Evolutionary conservation across 2,329 filamentous ascomycete genomes (phyloP).

Genomic region (Fusarium coicis): DNA sequence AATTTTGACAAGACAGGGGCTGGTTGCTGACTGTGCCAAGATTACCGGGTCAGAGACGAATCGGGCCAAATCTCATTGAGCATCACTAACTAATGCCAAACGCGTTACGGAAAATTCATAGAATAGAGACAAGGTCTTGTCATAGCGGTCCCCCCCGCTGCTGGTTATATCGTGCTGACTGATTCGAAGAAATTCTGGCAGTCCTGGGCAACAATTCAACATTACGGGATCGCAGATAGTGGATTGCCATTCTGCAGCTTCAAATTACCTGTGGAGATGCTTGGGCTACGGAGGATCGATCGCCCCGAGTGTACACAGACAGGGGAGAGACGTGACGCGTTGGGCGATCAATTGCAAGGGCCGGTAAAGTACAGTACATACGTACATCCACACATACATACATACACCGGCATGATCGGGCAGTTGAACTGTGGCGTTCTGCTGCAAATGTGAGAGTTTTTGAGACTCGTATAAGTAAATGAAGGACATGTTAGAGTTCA

Average conservation of each 20-base stretch:
- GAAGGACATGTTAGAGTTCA: neutral
- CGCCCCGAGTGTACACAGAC: constrained; percentile 15
- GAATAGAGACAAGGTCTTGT: constrained; percentile 10
- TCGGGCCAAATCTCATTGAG: neutral
- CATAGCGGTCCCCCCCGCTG: constrained; percentile 1
- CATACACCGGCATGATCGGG: neutral
- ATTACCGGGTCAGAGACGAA: constrained; percentile 15
- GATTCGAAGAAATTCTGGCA: neutral
- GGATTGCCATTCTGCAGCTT: constrained; percentile 26
- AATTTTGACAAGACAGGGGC: constrained; percentile 8
- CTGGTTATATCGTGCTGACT: neutral
- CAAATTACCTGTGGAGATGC: constrained; percentile 37
- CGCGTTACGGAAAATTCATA: neutral
- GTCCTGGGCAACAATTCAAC: constrained; percentile 8
- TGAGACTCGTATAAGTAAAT: neutral
- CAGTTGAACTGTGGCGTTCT: constrained; percentile 5
- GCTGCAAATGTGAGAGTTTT: neutral
- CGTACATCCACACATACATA: neutral
- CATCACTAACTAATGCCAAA: constrained; percentile 13
- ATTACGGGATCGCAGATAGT: constrained; percentile 29
- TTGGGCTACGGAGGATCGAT: constrained; percentile 27
- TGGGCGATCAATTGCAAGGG: constrained; percentile 31
- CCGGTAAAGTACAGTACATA: constrained; percentile 17
- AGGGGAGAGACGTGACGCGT: constrained; percentile 31
- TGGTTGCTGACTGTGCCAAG: constrained; percentile 2